Conservation (phyloP, 2,329 filamentous ascomycete genomes). For the Anthostomella pinea region DNA sequence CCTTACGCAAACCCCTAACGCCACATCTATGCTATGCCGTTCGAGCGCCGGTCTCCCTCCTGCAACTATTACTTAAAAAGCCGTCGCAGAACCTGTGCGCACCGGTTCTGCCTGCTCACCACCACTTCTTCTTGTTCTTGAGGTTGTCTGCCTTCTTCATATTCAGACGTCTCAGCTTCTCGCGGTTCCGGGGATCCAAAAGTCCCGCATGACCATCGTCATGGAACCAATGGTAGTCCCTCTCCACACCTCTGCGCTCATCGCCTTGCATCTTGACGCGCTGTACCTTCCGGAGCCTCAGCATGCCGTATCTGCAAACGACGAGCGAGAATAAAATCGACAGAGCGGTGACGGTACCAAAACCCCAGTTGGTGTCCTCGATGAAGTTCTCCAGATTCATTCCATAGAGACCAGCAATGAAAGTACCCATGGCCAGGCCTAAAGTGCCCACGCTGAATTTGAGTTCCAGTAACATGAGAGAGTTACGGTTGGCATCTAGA, state of each 20-base stretch:
- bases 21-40: too few species aligned
- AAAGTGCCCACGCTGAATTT: conserved; percentile 95
- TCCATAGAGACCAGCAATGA: conserved; percentile 96
- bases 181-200: conserved; percentile 52
- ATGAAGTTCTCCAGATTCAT: conserved; percentile 99
- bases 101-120: conserved; percentile 21
- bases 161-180: conserved; percentile 52
- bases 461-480: conserved; percentile 93
- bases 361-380: conserved; percentile 87
- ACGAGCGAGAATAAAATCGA: conserved; percentile 71
- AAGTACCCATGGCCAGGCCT: conserved; percentile 90
- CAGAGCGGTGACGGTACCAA: conserved; percentile 68
- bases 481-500: conserved; percentile 95
- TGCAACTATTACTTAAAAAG: conserved; percentile 6
- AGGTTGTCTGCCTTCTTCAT: conserved; percentile 42
- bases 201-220: conserved; percentile 50
- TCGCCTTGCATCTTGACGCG: conserved; percentile 34
- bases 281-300: conserved; percentile 66
- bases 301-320: conserved; percentile 80
- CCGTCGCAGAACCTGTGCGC: too few species aligned
- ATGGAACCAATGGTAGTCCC: conserved; percentile 41
- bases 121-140: conserved; percentile 33
- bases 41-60: conserved; percentile 1
- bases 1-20: too few species aligned
- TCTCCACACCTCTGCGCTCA: conserved; percentile 14